Percentiles rank a stretch among this genome's conserved stretches.
Conservation (phyloP, 192 early-diverging fungal genomes). For the Backusella australiensis region DNA sequence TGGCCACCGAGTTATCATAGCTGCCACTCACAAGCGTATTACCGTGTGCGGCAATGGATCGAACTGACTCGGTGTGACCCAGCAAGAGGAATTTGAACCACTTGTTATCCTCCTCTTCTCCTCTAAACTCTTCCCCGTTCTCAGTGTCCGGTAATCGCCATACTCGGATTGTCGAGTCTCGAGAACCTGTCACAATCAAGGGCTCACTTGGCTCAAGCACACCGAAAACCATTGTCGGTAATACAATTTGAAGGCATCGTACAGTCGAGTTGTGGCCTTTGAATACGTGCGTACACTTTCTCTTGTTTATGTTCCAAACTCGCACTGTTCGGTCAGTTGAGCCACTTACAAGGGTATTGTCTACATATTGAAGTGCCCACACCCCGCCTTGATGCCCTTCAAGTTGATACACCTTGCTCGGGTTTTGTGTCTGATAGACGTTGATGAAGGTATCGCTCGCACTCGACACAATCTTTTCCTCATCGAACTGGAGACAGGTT, state of each 20-base stretch:
- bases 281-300: conserved; percentile 90
- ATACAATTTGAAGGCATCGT: conserved; percentile 86
- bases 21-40: conserved; percentile 87
- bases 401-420: conserved; percentile 32
- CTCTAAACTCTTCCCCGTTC: background rate
- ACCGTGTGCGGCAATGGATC: conserved; percentile 88
- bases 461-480: conserved; percentile 93
- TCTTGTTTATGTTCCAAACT: conserved; percentile 94
- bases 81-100: conserved; percentile 76
- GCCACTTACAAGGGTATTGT: conserved; percentile 87
- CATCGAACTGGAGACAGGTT: conserved; percentile 95
- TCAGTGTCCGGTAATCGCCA: conserved; percentile 76
- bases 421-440: conserved; percentile 77
- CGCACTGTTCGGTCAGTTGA: conserved; percentile 94
- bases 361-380: conserved; percentile 94
- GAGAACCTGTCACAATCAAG: conserved; percentile 90
- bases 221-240: conserved; percentile 62
- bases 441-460: conserved; percentile 92
- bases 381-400: conserved; percentile 94
- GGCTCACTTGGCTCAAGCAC: conserved; percentile 66
- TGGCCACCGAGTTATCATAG: conserved; percentile 87
- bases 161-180: conserved; percentile 92
- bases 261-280: conserved; percentile 94
- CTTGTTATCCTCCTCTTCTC: conserved; percentile 58
- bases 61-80: conserved; percentile 88